Evolutionary conservation across 2,329 filamentous ascomycete genomes (phyloP).

Genomic region (Neofusicoccum sp.): DNA sequence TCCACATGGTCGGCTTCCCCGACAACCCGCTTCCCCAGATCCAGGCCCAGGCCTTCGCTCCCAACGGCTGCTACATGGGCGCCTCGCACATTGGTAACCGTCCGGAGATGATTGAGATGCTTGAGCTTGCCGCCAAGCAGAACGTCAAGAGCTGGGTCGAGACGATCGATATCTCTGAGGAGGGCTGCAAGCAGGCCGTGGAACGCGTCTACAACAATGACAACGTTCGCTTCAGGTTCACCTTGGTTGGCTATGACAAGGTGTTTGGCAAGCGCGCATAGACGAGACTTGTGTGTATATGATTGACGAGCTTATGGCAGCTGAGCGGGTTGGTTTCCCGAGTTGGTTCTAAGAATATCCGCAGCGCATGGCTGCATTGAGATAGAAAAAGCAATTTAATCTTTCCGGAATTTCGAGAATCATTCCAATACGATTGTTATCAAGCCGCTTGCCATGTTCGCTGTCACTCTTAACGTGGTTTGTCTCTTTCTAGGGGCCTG

Average conservation of each 20-base stretch:
- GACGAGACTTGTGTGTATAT: not conserved
- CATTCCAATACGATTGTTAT: too few relatives aligned
- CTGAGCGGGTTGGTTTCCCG: not conserved
- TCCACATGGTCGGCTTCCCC: slow-evolving; percentile 77
- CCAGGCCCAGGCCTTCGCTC: slow-evolving; percentile 70
- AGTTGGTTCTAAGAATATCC: not conserved
- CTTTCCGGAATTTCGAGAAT: not conserved
- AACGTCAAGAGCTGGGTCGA: slow-evolving; percentile 57
- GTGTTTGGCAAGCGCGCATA: slow-evolving; percentile 54
- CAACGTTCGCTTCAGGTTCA: slow-evolving; percentile 71
- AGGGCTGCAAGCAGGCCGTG: slow-evolving; percentile 68
- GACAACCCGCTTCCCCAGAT: slow-evolving; percentile 71
- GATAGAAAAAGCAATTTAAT: slow-evolving; percentile 15
- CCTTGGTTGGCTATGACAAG: slow-evolving; percentile 66
- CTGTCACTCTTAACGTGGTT: not conserved
- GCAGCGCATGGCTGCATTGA: not conserved
- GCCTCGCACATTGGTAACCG: slow-evolving; percentile 52
- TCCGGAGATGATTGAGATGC: slow-evolving; percentile 52
- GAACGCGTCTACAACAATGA: slow-evolving; percentile 65
- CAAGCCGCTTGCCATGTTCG: not conserved
- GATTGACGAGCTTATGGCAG: slow-evolving; percentile 9
- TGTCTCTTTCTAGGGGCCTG: not conserved
- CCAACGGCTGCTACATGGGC: slow-evolving; percentile 63
- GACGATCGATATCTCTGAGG: slow-evolving; percentile 69
- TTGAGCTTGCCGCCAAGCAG: slow-evolving; percentile 51